These are phyloP conservation scores for Diaporthe sp. DNA, from an alignment of 2,329 filamentous ascomycete genomes.

Conservation along the genomic window DNA sequence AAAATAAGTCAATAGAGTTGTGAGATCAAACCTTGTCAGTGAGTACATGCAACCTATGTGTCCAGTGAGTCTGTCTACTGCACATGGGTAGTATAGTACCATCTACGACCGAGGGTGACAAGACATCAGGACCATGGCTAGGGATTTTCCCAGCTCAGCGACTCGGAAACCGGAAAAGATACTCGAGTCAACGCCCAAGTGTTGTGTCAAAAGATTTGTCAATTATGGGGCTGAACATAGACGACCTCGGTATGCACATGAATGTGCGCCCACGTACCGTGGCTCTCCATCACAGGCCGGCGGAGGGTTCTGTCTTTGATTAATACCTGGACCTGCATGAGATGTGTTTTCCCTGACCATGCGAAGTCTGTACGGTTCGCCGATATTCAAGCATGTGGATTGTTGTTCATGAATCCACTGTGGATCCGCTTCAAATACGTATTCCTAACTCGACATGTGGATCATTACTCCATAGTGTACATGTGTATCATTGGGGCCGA, in stretches of 20 bases:
- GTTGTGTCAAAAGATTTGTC: not conserved
- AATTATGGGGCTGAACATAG: not conserved
- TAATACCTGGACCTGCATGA: not conserved
- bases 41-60: not conserved
- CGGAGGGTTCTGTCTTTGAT: not conserved
- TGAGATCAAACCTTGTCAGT: not conserved
- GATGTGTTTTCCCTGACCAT: not conserved
- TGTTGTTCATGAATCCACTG: not conserved
- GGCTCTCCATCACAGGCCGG: no score
- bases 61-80: not conserved
- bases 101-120: not conserved
- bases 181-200: not conserved
- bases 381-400: not conserved
- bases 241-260: not conserved
- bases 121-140: no score
- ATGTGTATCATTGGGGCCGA: not conserved
- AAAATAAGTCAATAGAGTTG: not conserved
- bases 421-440: not conserved
- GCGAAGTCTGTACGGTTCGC: not conserved
- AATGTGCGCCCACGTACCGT: no score
- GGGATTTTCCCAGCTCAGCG: not conserved
- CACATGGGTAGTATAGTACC: not conserved
- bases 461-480: not conserved
- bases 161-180: not conserved
- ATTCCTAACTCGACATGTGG: not conserved